These are phyloP conservation scores for Myxozyma neglecta DNA, from an alignment of 805 yeast species.

Conservation along the genomic window DNA sequence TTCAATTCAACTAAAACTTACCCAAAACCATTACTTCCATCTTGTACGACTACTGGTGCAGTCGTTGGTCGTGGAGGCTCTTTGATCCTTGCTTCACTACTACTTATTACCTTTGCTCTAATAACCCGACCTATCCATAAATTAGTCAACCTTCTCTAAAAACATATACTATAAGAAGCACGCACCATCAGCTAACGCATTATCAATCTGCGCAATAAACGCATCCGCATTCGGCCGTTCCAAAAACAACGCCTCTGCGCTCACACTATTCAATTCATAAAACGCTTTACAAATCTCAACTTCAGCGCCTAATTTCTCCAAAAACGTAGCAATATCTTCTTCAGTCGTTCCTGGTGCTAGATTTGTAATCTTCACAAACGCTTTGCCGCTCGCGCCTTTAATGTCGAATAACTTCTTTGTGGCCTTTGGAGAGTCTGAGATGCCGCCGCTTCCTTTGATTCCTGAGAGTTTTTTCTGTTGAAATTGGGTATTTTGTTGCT, in stretches of 20 bases:
- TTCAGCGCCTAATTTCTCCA: slow-evolving; percentile 33
- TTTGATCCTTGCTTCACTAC: neutral
- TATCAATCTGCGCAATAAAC: slow-evolving; percentile 43
- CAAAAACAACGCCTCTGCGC: slow-evolving; percentile 37
- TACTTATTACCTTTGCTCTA: slow-evolving; percentile 5
- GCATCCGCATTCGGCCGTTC: slow-evolving; percentile 38
- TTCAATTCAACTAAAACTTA: neutral
- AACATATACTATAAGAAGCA: neutral
- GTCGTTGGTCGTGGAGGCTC: neutral
- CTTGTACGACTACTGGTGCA: slow-evolving; percentile 14
- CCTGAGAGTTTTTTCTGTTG: neutral
- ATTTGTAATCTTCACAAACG: slow-evolving; percentile 35
- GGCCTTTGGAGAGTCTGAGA: neutral
- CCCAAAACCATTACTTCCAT: slow-evolving; percentile 18
- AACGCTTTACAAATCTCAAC: slow-evolving; percentile 31
- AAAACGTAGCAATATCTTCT: slow-evolving; percentile 37
- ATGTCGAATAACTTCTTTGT: slow-evolving; percentile 17
- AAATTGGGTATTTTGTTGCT: neutral
- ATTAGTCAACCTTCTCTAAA: neutral
- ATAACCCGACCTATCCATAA: slow-evolving; percentile 9
- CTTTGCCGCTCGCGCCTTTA: slow-evolving; percentile 13
- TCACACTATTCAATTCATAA: slow-evolving; percentile 19
- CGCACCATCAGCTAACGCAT: slow-evolving; percentile 51
- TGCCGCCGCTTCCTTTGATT: neutral
- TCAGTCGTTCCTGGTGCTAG: slow-evolving; percentile 40